phyloP scores from a whole-genome alignment of 2,329 filamentous ascomycete genomes.

The Cercospora sp. region DNA sequence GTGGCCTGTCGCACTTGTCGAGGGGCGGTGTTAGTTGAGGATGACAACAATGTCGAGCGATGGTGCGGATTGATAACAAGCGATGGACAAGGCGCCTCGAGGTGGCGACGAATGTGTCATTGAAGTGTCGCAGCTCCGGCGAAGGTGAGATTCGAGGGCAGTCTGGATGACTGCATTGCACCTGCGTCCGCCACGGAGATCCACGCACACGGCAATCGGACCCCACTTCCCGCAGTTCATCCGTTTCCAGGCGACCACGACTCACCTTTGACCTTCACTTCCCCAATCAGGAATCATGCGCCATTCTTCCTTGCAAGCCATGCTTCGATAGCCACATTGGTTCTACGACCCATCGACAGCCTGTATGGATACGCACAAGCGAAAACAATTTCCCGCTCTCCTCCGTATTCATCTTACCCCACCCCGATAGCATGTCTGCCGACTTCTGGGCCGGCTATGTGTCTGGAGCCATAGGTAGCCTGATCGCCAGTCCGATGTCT shows the following conservation, averaged over 20 bases:
- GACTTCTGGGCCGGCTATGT: slow-evolving; percentile 95
- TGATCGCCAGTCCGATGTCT: background rate
- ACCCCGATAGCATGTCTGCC: slow-evolving; percentile 63
- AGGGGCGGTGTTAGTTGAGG: background rate
- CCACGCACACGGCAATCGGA: background rate
- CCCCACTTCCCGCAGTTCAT: slow-evolving; percentile 2
- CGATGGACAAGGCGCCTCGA: background rate
- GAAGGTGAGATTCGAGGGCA: slow-evolving; percentile 4
- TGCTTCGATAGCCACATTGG: background rate
- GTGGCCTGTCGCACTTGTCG: slow-evolving; percentile 7
- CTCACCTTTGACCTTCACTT: slow-evolving; percentile 2
- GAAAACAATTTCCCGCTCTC: background rate
- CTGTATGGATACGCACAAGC: slow-evolving; percentile 9
- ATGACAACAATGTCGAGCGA: background rate
- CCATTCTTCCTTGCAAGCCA: slow-evolving; percentile 4
- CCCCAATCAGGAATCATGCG: slow-evolving; percentile 7
- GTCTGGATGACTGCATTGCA: slow-evolving; percentile 4
- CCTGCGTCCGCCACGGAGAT: slow-evolving; percentile 7
- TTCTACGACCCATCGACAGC: background rate
- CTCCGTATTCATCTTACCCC: background rate
- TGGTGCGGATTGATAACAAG: background rate
- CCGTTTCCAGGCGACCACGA: slow-evolving; percentile 9
- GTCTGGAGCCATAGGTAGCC: slow-evolving; percentile 67
- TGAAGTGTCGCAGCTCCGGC: background rate
- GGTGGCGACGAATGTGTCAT: slow-evolving; percentile 6